phyloP scores from a whole-genome alignment of 1,139 yeast species.

The Chernovozyma aurita region DNA sequence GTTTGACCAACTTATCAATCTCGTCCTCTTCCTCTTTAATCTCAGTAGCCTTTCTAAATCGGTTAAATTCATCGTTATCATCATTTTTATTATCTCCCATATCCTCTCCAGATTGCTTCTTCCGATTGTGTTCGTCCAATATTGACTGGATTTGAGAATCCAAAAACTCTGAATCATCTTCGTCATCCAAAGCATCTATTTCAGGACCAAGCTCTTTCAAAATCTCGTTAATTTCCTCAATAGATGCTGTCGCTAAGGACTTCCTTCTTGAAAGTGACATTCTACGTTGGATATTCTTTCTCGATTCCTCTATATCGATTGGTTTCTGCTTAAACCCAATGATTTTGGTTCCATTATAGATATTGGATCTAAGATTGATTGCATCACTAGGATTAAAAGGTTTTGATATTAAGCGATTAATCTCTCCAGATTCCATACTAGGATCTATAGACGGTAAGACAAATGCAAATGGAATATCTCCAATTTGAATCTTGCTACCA shows the following conservation, averaged over 20 bases:
- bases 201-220: conserved; percentile 35
- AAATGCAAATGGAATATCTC: conserved; percentile 84
- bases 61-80: conserved; percentile 15
- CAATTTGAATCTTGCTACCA: conserved; percentile 84
- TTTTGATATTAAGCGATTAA: conserved; percentile 17
- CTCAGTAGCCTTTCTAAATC: conserved; percentile 23
- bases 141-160: conserved; percentile 35
- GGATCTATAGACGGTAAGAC: conserved; percentile 61
- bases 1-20: conserved; percentile 31
- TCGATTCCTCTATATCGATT: conserved; percentile 6
- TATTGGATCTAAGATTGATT: conserved; percentile 44
- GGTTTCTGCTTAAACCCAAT: neutral
- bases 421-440: conserved; percentile 18
- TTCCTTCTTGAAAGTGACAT: conserved; percentile 37
- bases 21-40: conserved; percentile 39
- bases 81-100: neutral
- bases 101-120: conserved; percentile 3
- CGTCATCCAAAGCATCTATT: conserved; percentile 33
- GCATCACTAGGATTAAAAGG: conserved; percentile 53
- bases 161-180: conserved; percentile 29
- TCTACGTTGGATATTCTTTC: conserved; percentile 16
- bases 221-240: conserved; percentile 38
- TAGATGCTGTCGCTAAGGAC: conserved; percentile 37
- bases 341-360: conserved; percentile 21
- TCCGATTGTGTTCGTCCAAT: conserved; percentile 18